Evolutionary conservation across 2,329 filamentous ascomycete genomes (phyloP).

Genomic region (Bipolaris bicolor): DNA sequence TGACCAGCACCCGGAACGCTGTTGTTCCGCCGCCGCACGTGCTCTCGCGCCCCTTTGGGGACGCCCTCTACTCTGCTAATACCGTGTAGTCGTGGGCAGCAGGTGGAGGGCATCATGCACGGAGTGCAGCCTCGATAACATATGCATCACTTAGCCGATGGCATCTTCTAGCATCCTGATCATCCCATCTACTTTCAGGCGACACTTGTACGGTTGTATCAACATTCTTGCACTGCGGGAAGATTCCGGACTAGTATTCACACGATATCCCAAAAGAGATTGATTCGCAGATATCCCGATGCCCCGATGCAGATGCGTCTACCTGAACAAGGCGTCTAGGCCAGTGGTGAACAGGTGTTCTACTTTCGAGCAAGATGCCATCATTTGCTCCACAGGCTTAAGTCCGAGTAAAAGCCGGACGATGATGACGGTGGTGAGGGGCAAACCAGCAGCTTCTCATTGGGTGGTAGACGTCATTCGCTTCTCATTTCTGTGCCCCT

Average conservation of each 20-base stretch:
- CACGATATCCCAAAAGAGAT: neutral
- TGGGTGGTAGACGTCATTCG: conserved; percentile 25
- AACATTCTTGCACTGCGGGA: neutral
- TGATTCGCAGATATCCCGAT: neutral
- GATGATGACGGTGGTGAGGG: conserved; percentile 16
- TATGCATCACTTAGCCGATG: no score
- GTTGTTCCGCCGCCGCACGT: conserved; percentile 20
- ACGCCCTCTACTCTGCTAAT: neutral
- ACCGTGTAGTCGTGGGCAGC: neutral
- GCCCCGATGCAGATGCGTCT: neutral
- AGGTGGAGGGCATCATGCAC: neutral
- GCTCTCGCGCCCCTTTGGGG: conserved; percentile 7
- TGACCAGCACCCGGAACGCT: conserved; percentile 20
- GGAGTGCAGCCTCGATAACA: neutral
- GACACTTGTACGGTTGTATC: neutral
- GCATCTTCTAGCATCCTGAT: neutral
- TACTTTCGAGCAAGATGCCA: neutral
- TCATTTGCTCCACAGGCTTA: conserved; percentile 3
- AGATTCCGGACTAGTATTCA: neutral
- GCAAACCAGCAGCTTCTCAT: conserved; percentile 15
- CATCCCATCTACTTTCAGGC: neutral
- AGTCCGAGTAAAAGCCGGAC: conserved; percentile 22
- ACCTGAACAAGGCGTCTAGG: neutral
- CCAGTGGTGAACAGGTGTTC: neutral
- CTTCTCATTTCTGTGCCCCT: conserved; percentile 36